Conservation (phyloP, 2,329 filamentous ascomycete genomes). For the Neofusicoccum sp. region DNA sequence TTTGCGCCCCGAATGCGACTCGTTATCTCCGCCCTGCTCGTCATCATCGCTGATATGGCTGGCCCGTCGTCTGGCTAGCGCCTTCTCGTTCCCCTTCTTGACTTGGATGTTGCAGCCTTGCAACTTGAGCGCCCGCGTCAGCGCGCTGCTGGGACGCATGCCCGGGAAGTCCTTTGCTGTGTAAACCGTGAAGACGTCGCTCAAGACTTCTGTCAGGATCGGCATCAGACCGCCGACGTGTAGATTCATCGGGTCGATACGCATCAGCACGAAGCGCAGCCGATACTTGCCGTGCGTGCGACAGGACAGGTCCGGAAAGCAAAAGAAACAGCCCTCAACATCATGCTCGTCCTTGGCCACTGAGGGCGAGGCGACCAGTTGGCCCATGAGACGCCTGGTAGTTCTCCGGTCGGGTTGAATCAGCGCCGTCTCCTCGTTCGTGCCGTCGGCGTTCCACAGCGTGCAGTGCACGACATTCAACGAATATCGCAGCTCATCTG, state of each 20-base stretch:
- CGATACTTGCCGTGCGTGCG: constrained; percentile 74
- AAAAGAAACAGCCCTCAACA: constrained; percentile 77
- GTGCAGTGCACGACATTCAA: constrained; percentile 74
- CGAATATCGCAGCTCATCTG: constrained; percentile 62
- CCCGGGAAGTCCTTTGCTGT: constrained; percentile 84
- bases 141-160: constrained; percentile 72
- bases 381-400: constrained; percentile 76
- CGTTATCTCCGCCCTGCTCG: constrained; percentile 33
- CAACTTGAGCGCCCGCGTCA: constrained; percentile 72
- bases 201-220: constrained; percentile 56
- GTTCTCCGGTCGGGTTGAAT: constrained; percentile 71
- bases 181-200: constrained; percentile 74
- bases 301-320: constrained; percentile 79
- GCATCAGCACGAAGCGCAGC: constrained; percentile 70
- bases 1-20: constrained; percentile 35
- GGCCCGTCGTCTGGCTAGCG: constrained; percentile 40
- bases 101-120: constrained; percentile 83
- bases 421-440: constrained; percentile 63
- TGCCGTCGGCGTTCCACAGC: constrained; percentile 68
- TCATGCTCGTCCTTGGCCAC: constrained; percentile 72
- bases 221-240: constrained; percentile 51
- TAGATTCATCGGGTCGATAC: constrained; percentile 63
- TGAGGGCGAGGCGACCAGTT: constrained; percentile 72
- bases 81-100: constrained; percentile 78
- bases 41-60: constrained; percentile 42